These are phyloP conservation scores for Tylopilus rubrobrunneus DNA, from an alignment of 768 basidiomycete genomes.

Conservation along the genomic window DNA sequence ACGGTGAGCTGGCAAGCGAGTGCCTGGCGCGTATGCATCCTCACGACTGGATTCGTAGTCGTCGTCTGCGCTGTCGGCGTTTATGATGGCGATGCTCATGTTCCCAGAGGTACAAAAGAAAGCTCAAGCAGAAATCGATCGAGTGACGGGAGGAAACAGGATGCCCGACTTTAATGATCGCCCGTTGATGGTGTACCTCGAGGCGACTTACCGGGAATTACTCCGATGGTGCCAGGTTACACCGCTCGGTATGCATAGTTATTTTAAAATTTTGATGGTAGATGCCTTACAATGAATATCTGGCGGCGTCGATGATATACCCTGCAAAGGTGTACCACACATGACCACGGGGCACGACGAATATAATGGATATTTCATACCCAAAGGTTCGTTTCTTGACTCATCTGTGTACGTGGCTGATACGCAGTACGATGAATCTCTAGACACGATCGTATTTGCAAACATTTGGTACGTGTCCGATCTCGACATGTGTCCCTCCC, in stretches of 20 bases:
- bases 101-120: constrained; percentile 23
- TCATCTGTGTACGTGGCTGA: neutral
- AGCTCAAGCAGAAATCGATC: constrained; percentile 28
- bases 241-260: too few relatives aligned
- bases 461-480: constrained; percentile 14
- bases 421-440: neutral
- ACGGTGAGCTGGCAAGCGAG: constrained; percentile 9
- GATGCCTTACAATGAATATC: neutral
- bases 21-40: neutral
- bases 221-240: constrained; percentile 25
- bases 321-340: constrained; percentile 27
- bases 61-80: constrained; percentile 23
- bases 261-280: too few relatives aligned
- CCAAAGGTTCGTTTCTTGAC: constrained; percentile 12
- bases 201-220: constrained; percentile 20
- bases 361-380: constrained; percentile 17
- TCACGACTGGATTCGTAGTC: constrained; percentile 3
- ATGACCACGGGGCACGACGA: constrained; percentile 13
- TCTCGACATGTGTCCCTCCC: neutral
- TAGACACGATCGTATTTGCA: constrained; percentile 24
- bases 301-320: too few relatives aligned
- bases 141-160: constrained; percentile 10
- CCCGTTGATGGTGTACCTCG: constrained; percentile 22
- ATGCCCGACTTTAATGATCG: constrained; percentile 22
- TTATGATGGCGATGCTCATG: constrained; percentile 26